Evolutionary conservation across 2,329 filamentous ascomycete genomes (phyloP), one percentile per base, ranked within the genome.

Genomic region (Penicillium sumatraense): DNA sequence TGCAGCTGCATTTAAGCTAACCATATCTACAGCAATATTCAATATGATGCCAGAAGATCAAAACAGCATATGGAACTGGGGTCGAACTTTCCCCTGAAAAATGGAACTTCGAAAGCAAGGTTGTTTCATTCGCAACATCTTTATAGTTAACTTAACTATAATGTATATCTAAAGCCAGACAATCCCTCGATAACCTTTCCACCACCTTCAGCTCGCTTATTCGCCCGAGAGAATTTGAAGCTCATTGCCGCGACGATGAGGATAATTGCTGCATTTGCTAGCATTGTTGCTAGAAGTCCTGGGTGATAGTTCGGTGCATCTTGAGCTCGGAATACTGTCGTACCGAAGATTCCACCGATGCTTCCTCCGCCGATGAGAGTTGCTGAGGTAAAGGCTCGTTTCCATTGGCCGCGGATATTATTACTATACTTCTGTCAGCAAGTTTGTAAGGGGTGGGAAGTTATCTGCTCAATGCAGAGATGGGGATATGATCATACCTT

Each of bases 201-300:
- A 3, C 54, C 51, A 5, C 33, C 24, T 13, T 54, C 51, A 5
- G 49, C 51, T 13, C 47, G 51, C 46, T 51, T 53, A n/a, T 57
- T 57, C n/a, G 50, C 51, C 21, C 47, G 50, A 38, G 16, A 31
- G 26, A 54, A 57, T 24, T 56, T 51, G 35, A 38, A 29, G 5
- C 44, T 54, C 40, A 54, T 46, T 21, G 48, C 31, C 8, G 26
- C 20, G 27, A 51, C 52, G 16, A 60, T 45, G 11, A 60, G 5
- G 1, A 62, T 54, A 5, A 62, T 49, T 26, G 56, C 20, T 11
- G 49, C 57, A 47, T 60, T 58, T 4, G 57, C 57, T 3, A 60
- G 13, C 49, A 62, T 56, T 0, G 59, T 51, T 5, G 54, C 50
- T 8, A 60, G 13, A 10, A 38, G 35, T 2, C 35, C 35, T 3